Conservation (phyloP, 2,329 filamentous ascomycete species). For the Aspergillus ochraceoroseus region DNA sequence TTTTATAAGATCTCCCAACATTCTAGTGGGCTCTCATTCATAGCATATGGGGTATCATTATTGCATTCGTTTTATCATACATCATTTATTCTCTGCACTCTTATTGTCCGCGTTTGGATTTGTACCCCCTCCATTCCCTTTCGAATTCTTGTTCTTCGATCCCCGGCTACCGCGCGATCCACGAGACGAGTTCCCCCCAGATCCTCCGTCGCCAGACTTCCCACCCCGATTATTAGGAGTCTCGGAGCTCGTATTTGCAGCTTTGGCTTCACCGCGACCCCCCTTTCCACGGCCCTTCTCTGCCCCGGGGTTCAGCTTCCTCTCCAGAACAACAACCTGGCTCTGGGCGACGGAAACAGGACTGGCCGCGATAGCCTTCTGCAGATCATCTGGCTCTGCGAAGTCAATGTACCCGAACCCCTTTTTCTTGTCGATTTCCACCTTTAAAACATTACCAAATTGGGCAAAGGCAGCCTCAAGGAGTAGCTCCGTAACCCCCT, state of each 20-base stretch:
- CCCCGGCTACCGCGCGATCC: constrained; percentile 21
- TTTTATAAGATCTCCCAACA: no score
- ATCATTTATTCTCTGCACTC: constrained; percentile 18
- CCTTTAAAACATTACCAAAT: constrained; percentile 70
- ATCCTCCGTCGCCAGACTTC: constrained; percentile 17
- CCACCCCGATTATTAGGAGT: constrained; percentile 9
- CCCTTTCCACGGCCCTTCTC: constrained; percentile 35
- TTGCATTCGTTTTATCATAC: constrained; percentile 13
- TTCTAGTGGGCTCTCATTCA: no score
- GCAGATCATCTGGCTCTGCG: constrained; percentile 63
- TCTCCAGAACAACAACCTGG: constrained; percentile 77
- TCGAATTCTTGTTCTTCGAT: constrained; percentile 17
- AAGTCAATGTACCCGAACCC: constrained; percentile 94
- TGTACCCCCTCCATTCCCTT: constrained; percentile 10
- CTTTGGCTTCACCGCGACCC: constrained; percentile 24
- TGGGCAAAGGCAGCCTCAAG: constrained; percentile 68
- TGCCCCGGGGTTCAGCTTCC: constrained; percentile 34
- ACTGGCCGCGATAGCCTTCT: constrained; percentile 75
- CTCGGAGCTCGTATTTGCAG: constrained; percentile 11
- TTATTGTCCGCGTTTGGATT: constrained; percentile 16
- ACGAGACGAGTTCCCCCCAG: constrained; percentile 19
- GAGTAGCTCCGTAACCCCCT: constrained; percentile 79
- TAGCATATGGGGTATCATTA: constrained; percentile 1
- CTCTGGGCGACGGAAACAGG: constrained; percentile 78
- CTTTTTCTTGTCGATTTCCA: constrained; percentile 92